Evolutionary conservation across 805 yeast genomes (phyloP).

Genomic region (Komagataella mondaviorum): DNA sequence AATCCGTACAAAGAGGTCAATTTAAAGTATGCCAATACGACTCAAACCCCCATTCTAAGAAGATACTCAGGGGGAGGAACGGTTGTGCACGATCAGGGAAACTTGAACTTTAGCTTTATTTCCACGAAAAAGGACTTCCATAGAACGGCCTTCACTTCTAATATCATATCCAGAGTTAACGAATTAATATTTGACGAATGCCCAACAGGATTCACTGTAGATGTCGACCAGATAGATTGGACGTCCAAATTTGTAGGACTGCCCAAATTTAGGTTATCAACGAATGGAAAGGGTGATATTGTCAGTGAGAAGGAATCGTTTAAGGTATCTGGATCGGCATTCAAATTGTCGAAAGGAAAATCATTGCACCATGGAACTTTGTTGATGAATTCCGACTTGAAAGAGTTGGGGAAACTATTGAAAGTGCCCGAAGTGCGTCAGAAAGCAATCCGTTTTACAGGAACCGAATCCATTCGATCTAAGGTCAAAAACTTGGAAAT

Average conservation of each 20-base stretch:
- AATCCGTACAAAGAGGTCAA: conserved; percentile 87
- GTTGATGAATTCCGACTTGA: conserved; percentile 58
- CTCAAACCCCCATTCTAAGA: conserved; percentile 56
- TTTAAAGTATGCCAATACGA: conserved; percentile 32
- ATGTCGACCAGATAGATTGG: background rate
- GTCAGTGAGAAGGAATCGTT: conserved; percentile 25
- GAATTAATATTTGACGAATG: conserved; percentile 6
- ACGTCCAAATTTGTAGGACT: conserved; percentile 1
- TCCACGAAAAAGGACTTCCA: conserved; percentile 47
- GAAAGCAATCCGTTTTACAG: conserved; percentile 11
- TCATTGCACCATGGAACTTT: conserved; percentile 95
- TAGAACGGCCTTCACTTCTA: conserved; percentile 37
- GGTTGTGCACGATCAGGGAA: conserved; percentile 88
- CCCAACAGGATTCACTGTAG: conserved; percentile 2
- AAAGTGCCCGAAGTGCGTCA: conserved; percentile 13
- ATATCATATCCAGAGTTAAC: conserved; percentile 28
- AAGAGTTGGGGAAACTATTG: conserved; percentile 45
- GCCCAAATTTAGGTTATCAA: conserved; percentile 19
- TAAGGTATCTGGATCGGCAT: conserved; percentile 91
- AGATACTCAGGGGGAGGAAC: conserved; percentile 93
- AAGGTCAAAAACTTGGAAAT: conserved; percentile 59
- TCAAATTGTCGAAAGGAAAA: conserved; percentile 65
- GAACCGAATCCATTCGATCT: conserved; percentile 67
- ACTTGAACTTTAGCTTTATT: conserved; percentile 75
- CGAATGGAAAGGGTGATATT: conserved; percentile 77